Evolutionary conservation across 352 stramenopile genomes (phyloP).

Genomic region (Phytophthora pistaciae): DNA sequence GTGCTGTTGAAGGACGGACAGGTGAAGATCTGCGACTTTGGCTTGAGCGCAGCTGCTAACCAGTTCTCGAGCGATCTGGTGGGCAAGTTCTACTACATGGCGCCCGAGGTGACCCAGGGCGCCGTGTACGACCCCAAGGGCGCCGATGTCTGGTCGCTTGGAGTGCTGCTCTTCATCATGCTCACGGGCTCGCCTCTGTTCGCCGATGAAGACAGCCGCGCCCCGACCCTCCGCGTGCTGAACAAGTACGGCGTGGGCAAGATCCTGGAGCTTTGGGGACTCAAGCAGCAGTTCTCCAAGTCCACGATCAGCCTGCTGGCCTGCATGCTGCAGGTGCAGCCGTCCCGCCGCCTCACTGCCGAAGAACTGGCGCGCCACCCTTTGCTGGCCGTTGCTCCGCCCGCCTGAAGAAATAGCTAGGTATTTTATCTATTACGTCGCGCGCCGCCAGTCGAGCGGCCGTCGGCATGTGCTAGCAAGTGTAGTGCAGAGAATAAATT

Average conservation of each 20-base stretch:
- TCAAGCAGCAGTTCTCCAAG: constrained; percentile 43
- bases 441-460: neutral
- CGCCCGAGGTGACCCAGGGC: constrained; percentile 55
- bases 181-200: constrained; percentile 65
- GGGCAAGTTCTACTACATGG: constrained; percentile 84
- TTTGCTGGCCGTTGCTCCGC: constrained; percentile 11
- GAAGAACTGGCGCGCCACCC: constrained; percentile 44
- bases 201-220: constrained; percentile 41
- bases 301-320: constrained; percentile 50
- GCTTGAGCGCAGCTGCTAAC: constrained; percentile 53
- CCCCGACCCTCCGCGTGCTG: constrained; percentile 57
- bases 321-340: constrained; percentile 59
- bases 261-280: constrained; percentile 67
- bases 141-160: constrained; percentile 78
- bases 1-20: constrained; percentile 52
- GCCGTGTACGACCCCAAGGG: constrained; percentile 52
- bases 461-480: constrained; percentile 26
- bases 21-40: constrained; percentile 79
- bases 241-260: constrained; percentile 59
- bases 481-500: constrained; percentile 38
- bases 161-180: constrained; percentile 78
- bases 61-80: constrained; percentile 49
- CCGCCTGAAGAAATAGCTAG: constrained; percentile 19
- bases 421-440: constrained; percentile 20
- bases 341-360: constrained; percentile 42